These are phyloP conservation scores for Mariannaea elegans DNA, from an alignment of 2,329 filamentous ascomycete genomes.

Conservation along the genomic window DNA sequence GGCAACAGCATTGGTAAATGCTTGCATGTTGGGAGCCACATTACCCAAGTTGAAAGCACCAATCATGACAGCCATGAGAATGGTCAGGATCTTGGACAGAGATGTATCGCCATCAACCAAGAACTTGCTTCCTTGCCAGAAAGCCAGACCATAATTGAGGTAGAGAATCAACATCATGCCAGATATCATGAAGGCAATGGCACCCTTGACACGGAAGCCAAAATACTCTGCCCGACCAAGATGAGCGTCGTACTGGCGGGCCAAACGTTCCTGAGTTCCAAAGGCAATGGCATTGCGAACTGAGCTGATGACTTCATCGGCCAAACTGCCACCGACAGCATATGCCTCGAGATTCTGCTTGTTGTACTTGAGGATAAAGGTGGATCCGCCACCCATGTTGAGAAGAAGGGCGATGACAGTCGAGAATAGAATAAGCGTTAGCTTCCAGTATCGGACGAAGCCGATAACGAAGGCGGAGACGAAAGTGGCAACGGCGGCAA, in stretches of 20 bases:
- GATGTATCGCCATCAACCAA: slow-evolving; percentile 71
- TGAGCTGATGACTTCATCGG: slow-evolving; percentile 93
- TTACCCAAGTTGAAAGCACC: slow-evolving; percentile 92
- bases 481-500: slow-evolving; percentile 83
- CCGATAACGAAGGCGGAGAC: slow-evolving; percentile 89
- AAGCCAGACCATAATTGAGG: slow-evolving; percentile 85
- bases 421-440: slow-evolving; percentile 86
- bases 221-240: slow-evolving; percentile 76
- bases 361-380: slow-evolving; percentile 82
- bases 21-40: slow-evolving; percentile 84
- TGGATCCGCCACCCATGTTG: slow-evolving; percentile 77
- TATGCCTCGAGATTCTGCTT: slow-evolving; percentile 82
- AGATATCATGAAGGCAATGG: slow-evolving; percentile 81
- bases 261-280: slow-evolving; percentile 91
- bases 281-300: slow-evolving; percentile 93
- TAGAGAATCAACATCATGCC: slow-evolving; percentile 86
- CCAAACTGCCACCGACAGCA: slow-evolving; percentile 84
- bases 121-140: slow-evolving; percentile 86
- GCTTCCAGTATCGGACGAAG: slow-evolving; percentile 91
- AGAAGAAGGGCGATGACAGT: slow-evolving; percentile 83
- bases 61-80: slow-evolving; percentile 91
- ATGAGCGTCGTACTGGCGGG: slow-evolving; percentile 82
- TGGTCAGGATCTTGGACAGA: slow-evolving; percentile 79
- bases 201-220: slow-evolving; percentile 79
- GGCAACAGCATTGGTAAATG: slow-evolving; percentile 83